Evolutionary conservation across 2,329 filamentous ascomycete genomes (phyloP), one percentile per base, ranked within the genome.

Genomic region (Epichloe brachyelytri): DNA sequence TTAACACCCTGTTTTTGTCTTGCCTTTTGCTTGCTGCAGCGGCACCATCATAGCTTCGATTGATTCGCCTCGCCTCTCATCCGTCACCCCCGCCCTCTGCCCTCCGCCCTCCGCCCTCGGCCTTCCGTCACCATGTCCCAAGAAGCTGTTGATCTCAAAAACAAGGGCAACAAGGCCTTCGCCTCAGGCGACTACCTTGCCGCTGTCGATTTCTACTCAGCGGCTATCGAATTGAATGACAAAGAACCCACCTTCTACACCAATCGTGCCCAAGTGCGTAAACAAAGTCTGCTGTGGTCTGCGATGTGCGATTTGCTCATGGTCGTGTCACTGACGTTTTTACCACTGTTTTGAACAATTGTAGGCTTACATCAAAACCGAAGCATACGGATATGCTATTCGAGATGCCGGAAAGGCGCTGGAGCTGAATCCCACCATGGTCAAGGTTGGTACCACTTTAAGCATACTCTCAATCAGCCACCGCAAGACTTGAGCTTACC

Each of bases 91-190:
- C 43, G 41, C 46, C 34, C 40, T 48, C 51, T 43, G 20, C 20
- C 20, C 20, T 22, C 20, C 34, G 30, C 50, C 34, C 33, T 26
- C 48, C 38, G 40, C 38, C 50, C 20, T 44, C 46, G 40, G 44
- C 37, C 39, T 26, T 51, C 44, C 26, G 45, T 26, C 46, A 48
- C 56, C 57, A 76, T 76, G 71, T 61, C 71, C 53, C 59, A 86
- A 66, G 81, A 86, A 67, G 91, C 91, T 49, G 78, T 82, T 59
- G 85, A 84, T 64, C 75, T 95, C 60, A 98, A 98, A 74, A 85
- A 94, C 68, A 79, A 94, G 69, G 93, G 93, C 66, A 98, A 98
- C 71, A 86, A 90, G 63, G 89, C 89, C 49, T 97, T 97, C 70
- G 81, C 83, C 51, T 75, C 82, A 34, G 88, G 95, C 62, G 86